Conservation (phyloP, 495 filamentous ascomycete species). For the Rostrohypoxylon terebratum region DNA sequence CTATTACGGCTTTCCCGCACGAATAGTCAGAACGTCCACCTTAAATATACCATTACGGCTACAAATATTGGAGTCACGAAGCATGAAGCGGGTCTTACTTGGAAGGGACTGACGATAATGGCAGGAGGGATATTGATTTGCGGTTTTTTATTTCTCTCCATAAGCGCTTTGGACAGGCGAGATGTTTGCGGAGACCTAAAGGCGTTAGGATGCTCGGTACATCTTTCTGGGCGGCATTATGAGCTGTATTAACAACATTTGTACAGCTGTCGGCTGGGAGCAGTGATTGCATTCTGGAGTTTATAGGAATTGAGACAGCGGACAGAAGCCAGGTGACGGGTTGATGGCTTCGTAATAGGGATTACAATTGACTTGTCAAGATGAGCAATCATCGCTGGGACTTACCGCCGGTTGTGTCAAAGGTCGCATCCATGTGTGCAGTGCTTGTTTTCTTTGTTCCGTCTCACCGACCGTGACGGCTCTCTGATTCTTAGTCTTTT, state of each 20-base stretch:
- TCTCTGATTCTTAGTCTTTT: constrained; percentile 9
- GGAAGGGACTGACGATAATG: not conserved
- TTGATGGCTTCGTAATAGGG: constrained; percentile 22
- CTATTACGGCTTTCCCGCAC: not conserved
- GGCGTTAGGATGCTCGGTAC: constrained; percentile 24
- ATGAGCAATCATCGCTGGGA: not conserved
- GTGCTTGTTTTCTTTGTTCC: constrained; percentile 17
- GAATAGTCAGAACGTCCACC: not conserved
- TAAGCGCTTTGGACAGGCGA: constrained; percentile 11
- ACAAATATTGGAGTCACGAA: constrained; percentile 1
- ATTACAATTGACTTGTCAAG: constrained; percentile 18
- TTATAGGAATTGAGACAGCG: not conserved
- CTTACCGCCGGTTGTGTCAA: constrained; percentile 16
- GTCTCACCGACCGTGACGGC: constrained; percentile 4
- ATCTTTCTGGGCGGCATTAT: not conserved
- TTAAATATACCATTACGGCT: not conserved
- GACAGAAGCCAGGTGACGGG: constrained; percentile 24
- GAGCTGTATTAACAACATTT: constrained; percentile 30
- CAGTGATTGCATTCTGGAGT: constrained; percentile 14
- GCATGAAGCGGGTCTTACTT: not conserved
- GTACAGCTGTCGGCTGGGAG: constrained; percentile 7
- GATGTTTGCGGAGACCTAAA: constrained; percentile 7
- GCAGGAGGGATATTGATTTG: constrained; percentile 1
- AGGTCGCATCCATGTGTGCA: not conserved
- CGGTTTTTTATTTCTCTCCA: constrained; percentile 6